These are phyloP conservation scores for Sporothrix phasma DNA, from an alignment of 2,329 filamentous ascomycete species.

Conservation along the genomic window DNA sequence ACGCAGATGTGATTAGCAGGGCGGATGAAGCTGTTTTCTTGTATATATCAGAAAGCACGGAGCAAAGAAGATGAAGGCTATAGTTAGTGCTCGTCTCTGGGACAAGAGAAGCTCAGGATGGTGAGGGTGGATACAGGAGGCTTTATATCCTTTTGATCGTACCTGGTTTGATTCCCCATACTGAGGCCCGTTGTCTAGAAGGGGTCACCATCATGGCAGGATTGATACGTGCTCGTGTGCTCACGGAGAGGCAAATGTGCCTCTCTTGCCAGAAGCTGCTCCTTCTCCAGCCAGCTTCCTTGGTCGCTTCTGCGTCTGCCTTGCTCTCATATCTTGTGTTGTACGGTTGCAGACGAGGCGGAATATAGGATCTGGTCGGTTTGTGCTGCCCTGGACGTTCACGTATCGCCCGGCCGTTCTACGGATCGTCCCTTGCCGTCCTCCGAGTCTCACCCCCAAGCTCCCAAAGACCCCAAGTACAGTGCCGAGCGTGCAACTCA, in stretches of 20 bases:
- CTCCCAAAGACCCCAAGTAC: background rate
- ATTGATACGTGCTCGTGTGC: background rate
- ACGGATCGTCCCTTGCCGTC: background rate
- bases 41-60: background rate
- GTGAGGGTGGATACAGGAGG: background rate
- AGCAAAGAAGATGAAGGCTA: background rate
- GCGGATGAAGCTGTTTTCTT: background rate
- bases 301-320: background rate
- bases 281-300: too few species aligned
- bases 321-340: background rate
- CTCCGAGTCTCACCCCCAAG: too few species aligned
- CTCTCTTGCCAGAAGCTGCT: background rate
- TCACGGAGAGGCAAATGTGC: background rate
- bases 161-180: background rate
- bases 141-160: background rate
- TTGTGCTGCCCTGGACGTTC: background rate
- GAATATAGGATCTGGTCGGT: background rate
- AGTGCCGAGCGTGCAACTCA: background rate
- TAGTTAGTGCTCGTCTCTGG: background rate
- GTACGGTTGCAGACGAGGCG: background rate
- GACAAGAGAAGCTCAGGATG: background rate
- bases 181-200: too few species aligned
- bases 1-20: background rate
- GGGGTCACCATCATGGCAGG: background rate
- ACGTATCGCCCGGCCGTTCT: background rate